Percentiles rank a stretch among this genome's conserved stretches.
These are phyloP conservation scores for Garcia nutans DNA, from an alignment of 345 rosid species.

Conservation along the genomic window DNA sequence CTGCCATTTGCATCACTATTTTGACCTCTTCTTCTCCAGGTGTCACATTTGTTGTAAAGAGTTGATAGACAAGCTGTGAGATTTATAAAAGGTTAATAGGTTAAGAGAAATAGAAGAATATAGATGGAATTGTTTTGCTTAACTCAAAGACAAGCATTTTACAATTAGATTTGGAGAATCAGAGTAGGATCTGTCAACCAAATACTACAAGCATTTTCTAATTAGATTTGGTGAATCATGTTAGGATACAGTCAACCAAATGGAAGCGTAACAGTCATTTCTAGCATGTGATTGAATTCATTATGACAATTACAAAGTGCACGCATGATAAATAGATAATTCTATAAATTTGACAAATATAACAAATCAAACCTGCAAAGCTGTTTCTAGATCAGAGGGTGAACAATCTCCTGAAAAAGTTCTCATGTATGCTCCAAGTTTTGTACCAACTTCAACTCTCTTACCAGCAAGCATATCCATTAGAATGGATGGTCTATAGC, in stretches of 20 bases:
- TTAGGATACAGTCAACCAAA: neutral
- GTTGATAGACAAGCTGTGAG: conserved; percentile 80
- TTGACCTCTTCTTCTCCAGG: conserved; percentile 86
- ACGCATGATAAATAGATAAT: neutral
- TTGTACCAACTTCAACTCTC: conserved; percentile 83
- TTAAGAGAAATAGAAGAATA: neutral
- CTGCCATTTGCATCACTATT: conserved; percentile 89
- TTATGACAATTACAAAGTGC: neutral
- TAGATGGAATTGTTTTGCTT: neutral
- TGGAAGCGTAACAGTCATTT: neutral
- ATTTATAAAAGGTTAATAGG: conserved; percentile 6
- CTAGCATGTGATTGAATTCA: neutral
- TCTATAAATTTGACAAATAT: neutral
- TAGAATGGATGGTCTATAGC: conserved; percentile 76
- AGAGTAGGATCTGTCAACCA: neutral
- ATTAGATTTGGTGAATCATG: neutral
- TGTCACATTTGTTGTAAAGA: conserved; percentile 69
- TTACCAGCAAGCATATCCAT: conserved; percentile 97
- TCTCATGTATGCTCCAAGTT: conserved; percentile 78
- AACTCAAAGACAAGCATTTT: neutral
- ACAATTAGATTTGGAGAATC: neutral
- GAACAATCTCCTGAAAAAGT: conserved; percentile 87
- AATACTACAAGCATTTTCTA: neutral
- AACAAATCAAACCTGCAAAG: conserved; percentile 69
- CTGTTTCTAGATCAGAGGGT: conserved; percentile 85